Conservation (phyloP, 768 basidiomycete genomes). For the Pleurotus giganteus region DNA sequence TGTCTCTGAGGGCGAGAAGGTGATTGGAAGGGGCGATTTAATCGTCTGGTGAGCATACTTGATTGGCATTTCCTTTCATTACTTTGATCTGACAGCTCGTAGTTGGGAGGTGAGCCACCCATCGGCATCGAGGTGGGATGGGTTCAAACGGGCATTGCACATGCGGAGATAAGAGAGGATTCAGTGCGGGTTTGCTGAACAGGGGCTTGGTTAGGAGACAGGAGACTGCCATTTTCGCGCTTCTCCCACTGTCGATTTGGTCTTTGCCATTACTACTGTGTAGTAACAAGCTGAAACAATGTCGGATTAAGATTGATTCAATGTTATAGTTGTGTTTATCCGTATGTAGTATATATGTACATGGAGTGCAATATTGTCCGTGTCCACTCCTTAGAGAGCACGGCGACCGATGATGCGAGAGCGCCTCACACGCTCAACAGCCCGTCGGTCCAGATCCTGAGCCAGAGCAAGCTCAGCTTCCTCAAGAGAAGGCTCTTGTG, state of each 20-base stretch:
- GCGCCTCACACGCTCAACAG: conserved; percentile 6
- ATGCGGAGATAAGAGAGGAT: conserved; percentile 1
- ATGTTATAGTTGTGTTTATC: background rate
- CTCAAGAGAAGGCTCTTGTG: conserved; percentile 4
- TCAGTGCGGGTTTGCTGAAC: no score
- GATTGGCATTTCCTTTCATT: background rate
- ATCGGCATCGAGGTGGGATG: conserved; percentile 14
- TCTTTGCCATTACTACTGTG: no score
- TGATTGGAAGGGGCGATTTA: conserved; percentile 47
- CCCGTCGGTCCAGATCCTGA: conserved; percentile 7
- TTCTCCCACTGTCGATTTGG: no score
- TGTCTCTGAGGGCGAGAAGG: conserved; percentile 37
- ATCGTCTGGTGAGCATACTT: conserved; percentile 40
- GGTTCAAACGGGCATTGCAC: conserved; percentile 13
- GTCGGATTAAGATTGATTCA: no score
- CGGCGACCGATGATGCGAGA: conserved; percentile 7
- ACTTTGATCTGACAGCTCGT: background rate
- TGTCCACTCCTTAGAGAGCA: background rate
- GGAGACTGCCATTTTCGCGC: no score
- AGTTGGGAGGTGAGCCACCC: conserved; percentile 19
- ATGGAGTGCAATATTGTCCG: background rate
- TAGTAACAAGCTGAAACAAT: no score
- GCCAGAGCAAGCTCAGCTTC: conserved; percentile 9
- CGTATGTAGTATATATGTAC: background rate
- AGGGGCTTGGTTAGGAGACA: no score